A percentile compares a stretch with the other conserved stretches of the same genome.
These are phyloP conservation scores for Colletotrichum echinochloae DNA, from an alignment of 2,329 filamentous ascomycete species.

Conservation along the genomic window DNA sequence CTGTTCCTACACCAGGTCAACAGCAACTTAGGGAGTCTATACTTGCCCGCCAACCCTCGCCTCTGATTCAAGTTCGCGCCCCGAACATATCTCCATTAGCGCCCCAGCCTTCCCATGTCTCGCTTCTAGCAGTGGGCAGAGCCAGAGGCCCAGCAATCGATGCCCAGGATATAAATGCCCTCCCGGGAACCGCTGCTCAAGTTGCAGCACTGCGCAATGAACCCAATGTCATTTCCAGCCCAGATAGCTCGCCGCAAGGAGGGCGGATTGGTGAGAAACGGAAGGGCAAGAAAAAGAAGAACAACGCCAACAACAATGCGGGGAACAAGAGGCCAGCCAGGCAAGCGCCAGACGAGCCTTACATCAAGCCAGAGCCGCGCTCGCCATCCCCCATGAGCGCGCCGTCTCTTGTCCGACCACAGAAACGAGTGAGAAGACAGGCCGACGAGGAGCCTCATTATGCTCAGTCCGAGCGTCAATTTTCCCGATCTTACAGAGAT, in stretches of 20 bases:
- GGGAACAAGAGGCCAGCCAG: constrained; percentile 64
- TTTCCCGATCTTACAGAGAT: constrained; percentile 46
- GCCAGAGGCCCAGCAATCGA: constrained; percentile 51
- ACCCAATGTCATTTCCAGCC: constrained; percentile 62
- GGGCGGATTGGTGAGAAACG: constrained; percentile 62
- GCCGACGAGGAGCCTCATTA: constrained; percentile 56
- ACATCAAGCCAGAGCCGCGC: constrained; percentile 74
- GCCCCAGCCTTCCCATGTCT: constrained; percentile 79
- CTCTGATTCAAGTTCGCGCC: constrained; percentile 71
- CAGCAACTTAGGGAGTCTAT: constrained; percentile 33
- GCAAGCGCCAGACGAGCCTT: constrained; percentile 60
- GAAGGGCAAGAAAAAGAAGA: constrained; percentile 62
- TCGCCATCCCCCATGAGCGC: constrained; percentile 70
- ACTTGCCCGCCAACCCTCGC: constrained; percentile 60
- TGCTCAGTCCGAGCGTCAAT: constrained; percentile 52
- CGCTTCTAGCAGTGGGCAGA: constrained; percentile 65
- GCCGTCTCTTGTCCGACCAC: constrained; percentile 64
- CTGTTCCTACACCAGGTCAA: constrained; percentile 32
- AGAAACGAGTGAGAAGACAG: constrained; percentile 66
- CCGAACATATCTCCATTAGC: constrained; percentile 80
- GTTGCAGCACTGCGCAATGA: constrained; percentile 68
- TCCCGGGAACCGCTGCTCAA: constrained; percentile 62
- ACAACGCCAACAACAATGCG: constrained; percentile 52
- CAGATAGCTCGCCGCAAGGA: constrained; percentile 70
- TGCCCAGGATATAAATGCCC: constrained; percentile 48